Base-by-base conservation (phyloP, 768 basidiomycete genomes). In the Suillus alpinus region DNA sequence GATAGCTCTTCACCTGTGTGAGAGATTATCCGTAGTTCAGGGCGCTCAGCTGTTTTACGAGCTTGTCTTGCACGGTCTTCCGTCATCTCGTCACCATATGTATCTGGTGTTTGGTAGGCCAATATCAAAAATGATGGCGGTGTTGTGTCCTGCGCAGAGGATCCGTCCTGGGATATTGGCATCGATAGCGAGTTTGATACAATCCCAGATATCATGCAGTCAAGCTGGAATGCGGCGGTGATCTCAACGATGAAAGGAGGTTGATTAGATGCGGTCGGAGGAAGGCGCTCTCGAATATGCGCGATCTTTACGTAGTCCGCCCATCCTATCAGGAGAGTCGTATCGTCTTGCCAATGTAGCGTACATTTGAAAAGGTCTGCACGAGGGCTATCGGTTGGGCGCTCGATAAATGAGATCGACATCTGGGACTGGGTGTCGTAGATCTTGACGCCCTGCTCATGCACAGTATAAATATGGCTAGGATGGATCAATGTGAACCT, bases 331-430 rank as follows among this genome's bases (percentile, higher is more conserved):
- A 99, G 82, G 2, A 99, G 81, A 0, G 94, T 95, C 1, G 85
- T 83, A 67, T 95, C 92, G 69, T 97, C 94, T 67, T 93, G 92
- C 95, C 96, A 99, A 60, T 87, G 79, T 1, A 99, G 81, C 0
- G 85, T 89, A 70, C 92, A 96, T 68, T 94, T 95, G 84, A 95
- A 98, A 8, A 98, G 81, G 69, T 99, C 97, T 0, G 95, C 91
- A 43, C 97, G 85, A 2, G 96, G 97, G 61, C 92, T 88, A 63
- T 91, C 86, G 0, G 82, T 68, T 14, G 89, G 87, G 40, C 95
- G 82, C 72, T 95, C 92, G 57, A 98, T 94, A 70, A 84, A 93
- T 0, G 88, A 88, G 52, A 98, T 88, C 7, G 90, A 86, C 20
- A 85, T 85, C 65, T 88, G 86, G 0, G 89, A 89, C 4, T 77